These are phyloP conservation scores for Leucocoprinus leucothites DNA, from an alignment of 768 basidiomycete genomes.

Conservation along the genomic window DNA sequence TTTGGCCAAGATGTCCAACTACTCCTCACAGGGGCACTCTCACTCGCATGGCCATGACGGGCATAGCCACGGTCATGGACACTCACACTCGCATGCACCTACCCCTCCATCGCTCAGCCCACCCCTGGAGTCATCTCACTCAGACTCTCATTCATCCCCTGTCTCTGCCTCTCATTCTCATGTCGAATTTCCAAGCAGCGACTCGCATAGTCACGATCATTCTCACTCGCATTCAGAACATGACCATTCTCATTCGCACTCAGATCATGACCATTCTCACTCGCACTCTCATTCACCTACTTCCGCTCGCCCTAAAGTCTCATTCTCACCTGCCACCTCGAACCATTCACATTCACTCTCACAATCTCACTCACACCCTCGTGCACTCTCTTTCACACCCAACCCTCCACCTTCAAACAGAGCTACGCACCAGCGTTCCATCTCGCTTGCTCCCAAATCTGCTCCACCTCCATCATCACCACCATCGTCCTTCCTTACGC, in stretches of 20 bases:
- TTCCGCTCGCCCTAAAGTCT: constrained; percentile 11
- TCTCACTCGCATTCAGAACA: constrained; percentile 7
- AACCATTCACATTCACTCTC: constrained; percentile 22
- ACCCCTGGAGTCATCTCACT: constrained; percentile 21
- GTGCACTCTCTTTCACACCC: constrained; percentile 2
- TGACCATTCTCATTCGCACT: constrained; percentile 21
- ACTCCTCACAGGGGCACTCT: constrained; percentile 47
- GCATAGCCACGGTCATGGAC: constrained; percentile 16
- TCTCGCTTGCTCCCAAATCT: constrained; percentile 18
- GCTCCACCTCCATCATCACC: neutral
- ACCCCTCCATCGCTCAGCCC: constrained; percentile 12
- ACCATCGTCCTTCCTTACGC: neutral
- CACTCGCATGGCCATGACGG: constrained; percentile 42
- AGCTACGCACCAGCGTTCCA: constrained; percentile 17
- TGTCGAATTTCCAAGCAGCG: constrained; percentile 20
- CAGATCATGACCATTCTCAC: constrained; percentile 10
- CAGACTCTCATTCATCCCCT: constrained; percentile 19
- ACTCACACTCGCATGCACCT: constrained; percentile 32
- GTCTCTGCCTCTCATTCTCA: constrained; percentile 13
- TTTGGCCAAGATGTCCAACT: neutral
- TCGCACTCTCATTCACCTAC: constrained; percentile 21
- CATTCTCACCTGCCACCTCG: constrained; percentile 21
- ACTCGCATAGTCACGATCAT: constrained; percentile 8
- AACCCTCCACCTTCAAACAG: constrained; percentile 4
- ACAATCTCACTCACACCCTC: constrained; percentile 1